Conservation (phyloP, 768 basidiomycete species). For the Plicaturopsis crispa region DNA sequence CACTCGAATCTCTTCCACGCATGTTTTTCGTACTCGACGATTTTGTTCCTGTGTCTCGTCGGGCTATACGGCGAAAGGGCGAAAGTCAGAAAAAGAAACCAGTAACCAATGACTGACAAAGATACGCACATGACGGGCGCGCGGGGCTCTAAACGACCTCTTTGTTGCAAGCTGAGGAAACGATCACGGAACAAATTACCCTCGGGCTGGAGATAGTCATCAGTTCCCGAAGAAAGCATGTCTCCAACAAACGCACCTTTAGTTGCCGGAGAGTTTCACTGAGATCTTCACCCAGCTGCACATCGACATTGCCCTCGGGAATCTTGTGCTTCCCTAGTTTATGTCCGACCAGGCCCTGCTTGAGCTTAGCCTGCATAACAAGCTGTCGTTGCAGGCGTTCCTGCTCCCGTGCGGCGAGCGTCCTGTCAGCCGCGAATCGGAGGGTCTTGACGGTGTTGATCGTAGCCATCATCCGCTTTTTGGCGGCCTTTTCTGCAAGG, state of each 20-base stretch:
- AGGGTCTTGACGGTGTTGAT: slow-evolving; percentile 50
- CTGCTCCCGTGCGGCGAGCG: slow-evolving; percentile 25
- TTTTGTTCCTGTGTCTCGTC: slow-evolving; percentile 40
- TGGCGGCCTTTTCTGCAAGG: slow-evolving; percentile 48
- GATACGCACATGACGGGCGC: slow-evolving; percentile 62
- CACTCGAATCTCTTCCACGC: slow-evolving; percentile 69
- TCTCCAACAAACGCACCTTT: slow-evolving; percentile 55
- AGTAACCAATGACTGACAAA: neutral
- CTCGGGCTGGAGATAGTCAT: slow-evolving; percentile 55
- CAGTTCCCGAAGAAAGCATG: slow-evolving; percentile 1
- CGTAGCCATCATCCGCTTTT: slow-evolving; percentile 53
- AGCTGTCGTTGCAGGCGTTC: slow-evolving; percentile 29
- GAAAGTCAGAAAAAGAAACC: neutral
- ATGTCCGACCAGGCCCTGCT: slow-evolving; percentile 62
- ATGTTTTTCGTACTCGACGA: slow-evolving; percentile 70
- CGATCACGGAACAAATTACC: slow-evolving; percentile 90
- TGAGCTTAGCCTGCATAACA: slow-evolving; percentile 40
- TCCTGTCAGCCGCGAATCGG: slow-evolving; percentile 32
- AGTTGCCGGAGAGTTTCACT: slow-evolving; percentile 76
- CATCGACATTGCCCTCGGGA: slow-evolving; percentile 59
- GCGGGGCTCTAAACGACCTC: slow-evolving; percentile 82
- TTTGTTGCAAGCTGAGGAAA: slow-evolving; percentile 80
- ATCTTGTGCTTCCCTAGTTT: slow-evolving; percentile 78
- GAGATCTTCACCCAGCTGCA: slow-evolving; percentile 88
- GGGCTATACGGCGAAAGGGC: slow-evolving; percentile 28